Evolutionary conservation across 129 eudicot species (phyloP), one percentile per base, ranked within the genome.

Genomic region (Flaveria trinervia): DNA sequence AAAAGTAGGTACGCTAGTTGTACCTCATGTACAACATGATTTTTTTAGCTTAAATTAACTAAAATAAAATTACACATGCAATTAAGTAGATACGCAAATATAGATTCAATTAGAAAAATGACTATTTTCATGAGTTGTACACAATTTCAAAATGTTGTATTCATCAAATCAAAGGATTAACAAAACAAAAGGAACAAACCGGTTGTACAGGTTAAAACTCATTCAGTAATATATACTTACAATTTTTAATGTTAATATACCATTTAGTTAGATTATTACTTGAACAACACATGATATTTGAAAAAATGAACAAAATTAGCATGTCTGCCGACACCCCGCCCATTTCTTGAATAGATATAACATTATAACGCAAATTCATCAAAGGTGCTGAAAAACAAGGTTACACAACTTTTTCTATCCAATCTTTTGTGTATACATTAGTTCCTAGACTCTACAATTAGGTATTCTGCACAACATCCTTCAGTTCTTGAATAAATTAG

Each of bases 401-500:
- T 48, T 17, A 65, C 72, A 64, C 67, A 49, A 30, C 33, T 48
- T 28, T 75, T 46, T 30, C 72, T 44, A 26, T n/a, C 64, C 39
- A n/a, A 52, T 64, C 64, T 62, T 62, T 25, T 76, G 10, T 49
- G 33, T 49, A 36, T 18, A 28, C 18, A 17, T 30, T 54, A 65
- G 33, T 16, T 45, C 65, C 48, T 18, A 18, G 30, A 52, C 2
- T 75, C 80, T 65, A 65, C 43, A 28, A 33, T 15, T 15, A 43
- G 6, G 57, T 57, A 39, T 41, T 73, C 59, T 23, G 30, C 51
- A 39, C 23, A 36, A 55, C 23, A 57, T 39, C 25, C 28, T 18
- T 56, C 25, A 60, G 4, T 65, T 76, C 26, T 60, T 76, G 14
- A 48, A 65, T 11, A 17, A 46, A 75, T 48, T 64, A 45, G 70